Base-by-base conservation (phyloP, 2,329 filamentous ascomycete genomes). In the Arthrobotrys megalospora region DNA sequence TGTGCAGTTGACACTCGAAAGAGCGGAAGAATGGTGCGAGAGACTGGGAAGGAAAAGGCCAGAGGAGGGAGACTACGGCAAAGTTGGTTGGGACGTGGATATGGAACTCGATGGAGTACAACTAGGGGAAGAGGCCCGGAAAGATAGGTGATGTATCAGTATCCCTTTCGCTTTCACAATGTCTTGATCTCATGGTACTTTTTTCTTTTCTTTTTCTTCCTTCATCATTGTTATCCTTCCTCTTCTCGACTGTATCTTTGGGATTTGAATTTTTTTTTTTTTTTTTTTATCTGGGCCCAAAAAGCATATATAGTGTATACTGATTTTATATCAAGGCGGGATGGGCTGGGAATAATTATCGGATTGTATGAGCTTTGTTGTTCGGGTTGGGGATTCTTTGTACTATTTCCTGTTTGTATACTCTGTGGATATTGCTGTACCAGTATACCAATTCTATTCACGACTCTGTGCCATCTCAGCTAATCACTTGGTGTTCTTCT, bases 11-110 rank as follows among this genome's bases (percentile, higher is more conserved):
- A 98, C 96, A 0, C 92, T 98, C 66, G 89, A 92, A 69, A 96
- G 92, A 81, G 96, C 96, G 0, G 95, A 98, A 84, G 90, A 91
- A 81, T 98, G 96, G 96, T 93, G 95, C 80, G 92, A 94, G 76
- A 88, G 91, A 19, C 86, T 97, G 75, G 93, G 92, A 10, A 86
- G 87, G 68, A 66, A 68, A 52, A 62, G 66, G n/a, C 75, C 67
- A 14, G 75, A 72, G 45, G 67, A 72, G 16, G 62, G 60, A 6
- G 67, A 73, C 32, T 79, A 79, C 36, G 68, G 75, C 14, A 73
- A 72, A 16, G 75, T 79, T 19, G 75, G 75, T 10, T 79, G 75
- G 75, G 75, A 79, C 16, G 41, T 68, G n/a, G 75, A 79, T 19
- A 52, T 79, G 21, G 75, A 79, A 64, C 58, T 73, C 24, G 72